Percentiles rank a stretch among this genome's conserved stretches.
Evolutionary conservation across 169 alveolate genomes (phyloP).

Genomic region (Plasmodium relictum): DNA sequence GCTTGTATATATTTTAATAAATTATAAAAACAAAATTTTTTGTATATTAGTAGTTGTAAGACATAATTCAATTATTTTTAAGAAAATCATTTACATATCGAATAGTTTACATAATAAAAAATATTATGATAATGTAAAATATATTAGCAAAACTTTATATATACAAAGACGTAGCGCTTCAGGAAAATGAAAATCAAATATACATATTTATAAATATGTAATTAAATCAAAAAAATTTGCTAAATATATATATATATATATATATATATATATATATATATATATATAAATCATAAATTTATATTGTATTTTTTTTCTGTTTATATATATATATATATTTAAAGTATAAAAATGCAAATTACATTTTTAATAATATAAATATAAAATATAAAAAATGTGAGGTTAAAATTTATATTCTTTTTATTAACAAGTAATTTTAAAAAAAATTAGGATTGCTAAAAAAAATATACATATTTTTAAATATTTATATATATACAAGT

Average conservation of each 20-base stretch:
- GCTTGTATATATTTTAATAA: too few species aligned
- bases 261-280: slow-evolving; percentile 8
- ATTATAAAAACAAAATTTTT: too few species aligned
- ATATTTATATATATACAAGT: slow-evolving; percentile 9
- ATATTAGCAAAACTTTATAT: too few species aligned
- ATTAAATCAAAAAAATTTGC: too few species aligned
- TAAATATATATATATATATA: slow-evolving; percentile 3
- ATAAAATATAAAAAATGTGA: slow-evolving; percentile 15
- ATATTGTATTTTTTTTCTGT: neutral
- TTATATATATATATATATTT: neutral
- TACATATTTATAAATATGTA: too few species aligned
- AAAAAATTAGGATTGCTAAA: neutral
- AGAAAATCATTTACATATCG: too few species aligned
- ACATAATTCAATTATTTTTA: too few species aligned
- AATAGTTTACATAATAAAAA: too few species aligned
- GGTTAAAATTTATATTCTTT: neutral
- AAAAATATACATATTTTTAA: neutral
- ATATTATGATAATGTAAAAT: too few species aligned
- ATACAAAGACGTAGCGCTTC: too few species aligned
- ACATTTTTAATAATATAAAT: slow-evolving; percentile 8
- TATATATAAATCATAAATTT: neutral
- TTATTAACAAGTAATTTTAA: slow-evolving; percentile 25
- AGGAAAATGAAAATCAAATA: too few species aligned
- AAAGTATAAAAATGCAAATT: neutral
- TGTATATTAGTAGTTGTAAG: too few species aligned